Evolutionary conservation across 495 filamentous ascomycete genomes (phyloP).

Genomic region (Tuber borchii): DNA sequence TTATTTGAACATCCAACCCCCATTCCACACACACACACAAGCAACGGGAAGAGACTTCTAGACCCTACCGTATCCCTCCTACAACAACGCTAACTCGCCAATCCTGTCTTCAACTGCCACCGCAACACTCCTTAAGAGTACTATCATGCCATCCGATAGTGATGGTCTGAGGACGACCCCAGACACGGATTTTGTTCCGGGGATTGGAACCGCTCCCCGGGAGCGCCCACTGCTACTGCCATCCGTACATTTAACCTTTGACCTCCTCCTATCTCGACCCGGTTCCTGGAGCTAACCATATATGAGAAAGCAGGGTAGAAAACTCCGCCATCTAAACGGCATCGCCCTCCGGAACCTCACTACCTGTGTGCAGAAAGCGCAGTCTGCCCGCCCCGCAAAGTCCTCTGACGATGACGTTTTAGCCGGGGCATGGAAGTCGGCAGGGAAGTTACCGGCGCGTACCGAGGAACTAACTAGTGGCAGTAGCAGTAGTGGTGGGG

Average conservation of each 20-base stretch:
- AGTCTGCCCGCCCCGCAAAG: conserved; percentile 55
- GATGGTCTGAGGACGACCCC: conserved; percentile 10
- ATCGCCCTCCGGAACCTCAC: conserved; percentile 81
- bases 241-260: conserved; percentile 9
- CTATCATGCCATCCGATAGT: conserved; percentile 29
- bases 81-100: not conserved
- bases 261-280: not conserved
- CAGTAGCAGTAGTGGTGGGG: not conserved
- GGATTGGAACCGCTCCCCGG: conserved; percentile 3
- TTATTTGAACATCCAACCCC: conserved; percentile 5
- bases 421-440: conserved; percentile 57
- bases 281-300: conserved; percentile 7
- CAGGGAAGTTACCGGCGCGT: conserved; percentile 51
- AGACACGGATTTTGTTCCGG: conserved; percentile 7
- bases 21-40: not conserved
- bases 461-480: conserved; percentile 9
- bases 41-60: not conserved
- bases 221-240: conserved; percentile 23
- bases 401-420: conserved; percentile 83
- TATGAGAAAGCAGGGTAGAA: conserved; percentile 60
- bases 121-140: not conserved
- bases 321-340: conserved; percentile 78
- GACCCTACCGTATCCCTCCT: not conserved
- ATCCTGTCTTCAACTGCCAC: not conserved
- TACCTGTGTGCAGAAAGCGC: conserved; percentile 46